Base-by-base conservation (phyloP, 352 stramenopile species). In the Globisporangium okanoganense region DNA sequence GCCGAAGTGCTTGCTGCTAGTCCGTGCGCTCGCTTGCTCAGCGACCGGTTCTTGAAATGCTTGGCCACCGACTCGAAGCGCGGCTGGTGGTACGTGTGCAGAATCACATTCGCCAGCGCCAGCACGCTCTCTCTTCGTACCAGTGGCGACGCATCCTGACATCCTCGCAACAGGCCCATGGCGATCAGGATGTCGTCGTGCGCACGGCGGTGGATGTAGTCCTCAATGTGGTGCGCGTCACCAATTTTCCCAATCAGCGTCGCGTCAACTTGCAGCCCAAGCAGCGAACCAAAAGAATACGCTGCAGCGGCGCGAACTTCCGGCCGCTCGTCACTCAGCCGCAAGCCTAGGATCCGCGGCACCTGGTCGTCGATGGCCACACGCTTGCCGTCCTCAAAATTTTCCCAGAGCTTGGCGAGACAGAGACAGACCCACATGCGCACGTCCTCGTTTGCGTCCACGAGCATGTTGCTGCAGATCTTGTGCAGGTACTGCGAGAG, bases 321-420 rank as follows among this genome's bases (percentile, higher is more conserved):
- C 8, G 94, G 79, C 2, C 83, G 77, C 36, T 93, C 76, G 62
- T 98, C 90, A 13, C 78, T 67, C 2, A 99, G 75, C 2, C 94
- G 79, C 12, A 73, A 41, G 51, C 90, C 83, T 20, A 99, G 61
- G 16, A 92, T 71, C 14, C 82, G 76, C 51, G 97, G 93, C 24
- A 98, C 69, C 41, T 92, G 85, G 38, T 95, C 72, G 56, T 93
- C 82, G 53, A 97, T 91, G 20, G 81, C 81, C 16, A 92, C 53
- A 67, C 76, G 77, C 70, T 99, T 98, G 13, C 78, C 87, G 58
- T 89, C 73, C 45, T 91, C 73, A 66, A 97, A 97, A 40, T 94
- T 90, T 60, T 98, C 97, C 68, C 85, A 95, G n/a, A 99, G 70
- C 64, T 99, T 98, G 16, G 85, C 95, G 12, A 99, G 62, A 62